Evolutionary conservation across 768 basidiomycete genomes (phyloP).

Genomic region (Leccinellum albellum): DNA sequence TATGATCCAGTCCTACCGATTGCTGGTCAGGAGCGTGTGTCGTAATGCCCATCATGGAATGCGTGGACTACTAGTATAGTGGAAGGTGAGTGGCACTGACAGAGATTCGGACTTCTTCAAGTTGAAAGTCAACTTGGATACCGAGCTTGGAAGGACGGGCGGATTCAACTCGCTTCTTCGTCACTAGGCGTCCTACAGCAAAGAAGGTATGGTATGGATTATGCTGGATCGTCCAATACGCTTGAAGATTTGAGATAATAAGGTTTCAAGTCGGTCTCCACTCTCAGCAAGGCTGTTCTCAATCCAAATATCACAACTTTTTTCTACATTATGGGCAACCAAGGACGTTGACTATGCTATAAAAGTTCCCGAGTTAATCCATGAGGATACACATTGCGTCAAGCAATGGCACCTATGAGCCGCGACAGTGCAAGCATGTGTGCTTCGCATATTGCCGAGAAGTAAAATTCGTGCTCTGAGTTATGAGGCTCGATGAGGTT

Average conservation of each 20-base stretch:
- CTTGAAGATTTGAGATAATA: not conserved
- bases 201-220: not conserved
- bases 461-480: constrained; percentile 92
- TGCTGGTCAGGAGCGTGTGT: not conserved
- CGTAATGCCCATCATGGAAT: not conserved
- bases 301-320: not conserved
- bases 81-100: not conserved
- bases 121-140: not conserved
- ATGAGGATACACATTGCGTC: not conserved
- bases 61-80: too few relatives aligned
- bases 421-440: constrained; percentile 42
- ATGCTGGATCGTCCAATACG: not conserved
- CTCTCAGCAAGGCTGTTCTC: not conserved
- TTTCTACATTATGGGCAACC: not conserved
- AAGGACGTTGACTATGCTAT: not conserved
- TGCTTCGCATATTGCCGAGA: constrained; percentile 83
- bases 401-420: constrained; percentile 21
- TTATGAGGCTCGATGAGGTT: constrained; percentile 86
- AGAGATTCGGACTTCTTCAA: not conserved
- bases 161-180: not conserved
- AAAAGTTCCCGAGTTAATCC: not conserved
- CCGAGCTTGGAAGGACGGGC: not conserved
- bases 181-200: not conserved
- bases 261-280: not conserved
- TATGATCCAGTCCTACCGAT: not conserved